Percentiles rank a stretch among this genome's conserved stretches.
These are phyloP conservation scores for Pulveroboletus sp. DNA, from an alignment of 768 basidiomycete species.

Conservation along the genomic window DNA sequence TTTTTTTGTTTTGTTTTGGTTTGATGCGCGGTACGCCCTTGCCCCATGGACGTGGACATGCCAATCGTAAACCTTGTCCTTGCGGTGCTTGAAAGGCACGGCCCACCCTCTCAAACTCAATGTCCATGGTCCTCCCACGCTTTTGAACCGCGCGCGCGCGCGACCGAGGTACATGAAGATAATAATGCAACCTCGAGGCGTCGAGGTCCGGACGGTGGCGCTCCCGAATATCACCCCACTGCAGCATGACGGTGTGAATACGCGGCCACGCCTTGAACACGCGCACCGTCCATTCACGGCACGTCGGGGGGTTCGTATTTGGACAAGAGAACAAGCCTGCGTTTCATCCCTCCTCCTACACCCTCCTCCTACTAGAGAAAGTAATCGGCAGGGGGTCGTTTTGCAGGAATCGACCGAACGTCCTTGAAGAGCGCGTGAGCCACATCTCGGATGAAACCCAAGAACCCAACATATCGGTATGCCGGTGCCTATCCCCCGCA, in stretches of 20 bases:
- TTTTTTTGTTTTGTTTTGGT: not conserved
- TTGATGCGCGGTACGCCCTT: not conserved
- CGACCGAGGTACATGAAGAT: too few relatives aligned
- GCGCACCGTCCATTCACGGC: conserved; percentile 9
- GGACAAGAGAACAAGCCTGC: too few relatives aligned
- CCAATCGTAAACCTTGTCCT: conserved; percentile 26
- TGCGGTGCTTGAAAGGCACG: conserved; percentile 29
- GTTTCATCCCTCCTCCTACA: too few relatives aligned
- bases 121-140: conserved; percentile 13
- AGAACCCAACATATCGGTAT: conserved; percentile 3
- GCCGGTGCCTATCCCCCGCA: conserved; percentile 22
- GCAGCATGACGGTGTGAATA: conserved; percentile 19
- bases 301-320: conserved; percentile 14
- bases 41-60: too few relatives aligned
- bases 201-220: too few relatives aligned
- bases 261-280: conserved; percentile 30
- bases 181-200: too few relatives aligned
- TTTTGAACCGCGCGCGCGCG: conserved; percentile 7
- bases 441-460: not conserved
- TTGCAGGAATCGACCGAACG: conserved; percentile 75
- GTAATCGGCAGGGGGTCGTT: conserved; percentile 85
- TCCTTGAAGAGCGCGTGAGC: conserved; percentile 48
- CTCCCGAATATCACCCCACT: too few relatives aligned
- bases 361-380: conserved; percentile 71
- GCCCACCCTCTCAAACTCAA: not conserved